These are phyloP conservation scores for Spathaspora hagerdaliae DNA, from an alignment of 805 yeast genomes.

Conservation along the genomic window DNA sequence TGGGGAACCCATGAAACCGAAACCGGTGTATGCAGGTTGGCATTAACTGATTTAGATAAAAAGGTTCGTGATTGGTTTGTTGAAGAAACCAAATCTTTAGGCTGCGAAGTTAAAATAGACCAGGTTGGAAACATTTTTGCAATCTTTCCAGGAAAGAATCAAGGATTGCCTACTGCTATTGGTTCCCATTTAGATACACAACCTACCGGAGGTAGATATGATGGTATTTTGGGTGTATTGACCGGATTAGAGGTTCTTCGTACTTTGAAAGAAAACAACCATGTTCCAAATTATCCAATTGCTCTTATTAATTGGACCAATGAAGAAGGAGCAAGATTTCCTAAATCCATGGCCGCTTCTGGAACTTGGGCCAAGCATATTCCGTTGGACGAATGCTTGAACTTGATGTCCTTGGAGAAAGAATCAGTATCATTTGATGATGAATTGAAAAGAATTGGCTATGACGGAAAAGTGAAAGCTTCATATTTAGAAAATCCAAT, in stretches of 20 bases:
- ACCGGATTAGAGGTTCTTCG: slow-evolving; percentile 65
- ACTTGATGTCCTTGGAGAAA: slow-evolving; percentile 50
- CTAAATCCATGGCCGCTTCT: slow-evolving; percentile 63
- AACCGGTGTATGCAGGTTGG: slow-evolving; percentile 66
- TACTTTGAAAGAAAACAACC: slow-evolving; percentile 56
- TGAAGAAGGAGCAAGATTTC: slow-evolving; percentile 77
- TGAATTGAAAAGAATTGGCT: slow-evolving; percentile 61
- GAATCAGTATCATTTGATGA: slow-evolving; percentile 45
- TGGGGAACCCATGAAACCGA: slow-evolving; percentile 57
- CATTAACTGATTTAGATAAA: slow-evolving; percentile 60
- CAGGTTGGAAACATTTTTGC: slow-evolving; percentile 69
- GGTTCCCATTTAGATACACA: slow-evolving; percentile 78
- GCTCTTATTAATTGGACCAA: slow-evolving; percentile 69
- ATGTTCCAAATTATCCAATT: slow-evolving; percentile 61
- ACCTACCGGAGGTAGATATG: slow-evolving; percentile 76
- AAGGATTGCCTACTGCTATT: slow-evolving; percentile 55
- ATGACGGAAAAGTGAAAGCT: slow-evolving; percentile 50
- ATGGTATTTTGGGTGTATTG: slow-evolving; percentile 67
- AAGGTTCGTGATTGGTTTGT: slow-evolving; percentile 65
- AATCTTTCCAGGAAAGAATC: slow-evolving; percentile 50
- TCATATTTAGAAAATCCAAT: slow-evolving; percentile 49
- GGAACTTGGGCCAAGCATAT: slow-evolving; percentile 61
- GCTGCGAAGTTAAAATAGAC: slow-evolving; percentile 58
- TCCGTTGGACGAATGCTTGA: slow-evolving; percentile 46
- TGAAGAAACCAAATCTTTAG: slow-evolving; percentile 46